Percentiles rank a stretch among this genome's conserved stretches.
Conservation (phyloP, 1,139 yeast species). For the Geotrichum citri-aurantii region DNA sequence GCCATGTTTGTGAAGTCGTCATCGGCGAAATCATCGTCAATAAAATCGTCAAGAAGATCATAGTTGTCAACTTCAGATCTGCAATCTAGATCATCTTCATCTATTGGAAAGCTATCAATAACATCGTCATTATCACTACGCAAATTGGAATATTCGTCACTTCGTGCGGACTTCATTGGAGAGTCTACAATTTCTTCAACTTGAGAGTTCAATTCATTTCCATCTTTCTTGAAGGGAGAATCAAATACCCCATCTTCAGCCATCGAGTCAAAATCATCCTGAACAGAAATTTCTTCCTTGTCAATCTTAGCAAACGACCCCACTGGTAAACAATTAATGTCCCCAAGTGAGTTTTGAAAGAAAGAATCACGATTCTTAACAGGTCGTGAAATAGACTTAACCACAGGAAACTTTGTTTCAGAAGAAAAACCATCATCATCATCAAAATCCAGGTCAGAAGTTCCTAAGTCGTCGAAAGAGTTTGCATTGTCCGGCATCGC, state of each 20-base stretch:
- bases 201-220: background rate
- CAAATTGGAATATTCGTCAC: background rate
- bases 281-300: background rate
- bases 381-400: background rate
- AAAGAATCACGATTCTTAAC: background rate
- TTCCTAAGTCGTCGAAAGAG: background rate
- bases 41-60: background rate
- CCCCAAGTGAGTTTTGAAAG: background rate
- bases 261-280: background rate
- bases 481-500: background rate
- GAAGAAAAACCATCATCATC: constrained; percentile 5
- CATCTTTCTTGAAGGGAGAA: background rate
- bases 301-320: background rate
- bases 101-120: background rate
- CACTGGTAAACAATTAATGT: background rate
- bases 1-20: background rate
- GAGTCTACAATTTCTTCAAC: background rate
- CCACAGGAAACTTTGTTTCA: background rate
- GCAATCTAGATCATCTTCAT: background rate
- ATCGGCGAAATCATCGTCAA: background rate
- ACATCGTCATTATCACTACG: background rate
- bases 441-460: constrained; percentile 6
- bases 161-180: background rate
- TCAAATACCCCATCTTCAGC: background rate
- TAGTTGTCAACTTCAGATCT: background rate